Evolutionary conservation across 495 filamentous ascomycete genomes (phyloP).

Genomic region (Delitschia confertaspora): DNA sequence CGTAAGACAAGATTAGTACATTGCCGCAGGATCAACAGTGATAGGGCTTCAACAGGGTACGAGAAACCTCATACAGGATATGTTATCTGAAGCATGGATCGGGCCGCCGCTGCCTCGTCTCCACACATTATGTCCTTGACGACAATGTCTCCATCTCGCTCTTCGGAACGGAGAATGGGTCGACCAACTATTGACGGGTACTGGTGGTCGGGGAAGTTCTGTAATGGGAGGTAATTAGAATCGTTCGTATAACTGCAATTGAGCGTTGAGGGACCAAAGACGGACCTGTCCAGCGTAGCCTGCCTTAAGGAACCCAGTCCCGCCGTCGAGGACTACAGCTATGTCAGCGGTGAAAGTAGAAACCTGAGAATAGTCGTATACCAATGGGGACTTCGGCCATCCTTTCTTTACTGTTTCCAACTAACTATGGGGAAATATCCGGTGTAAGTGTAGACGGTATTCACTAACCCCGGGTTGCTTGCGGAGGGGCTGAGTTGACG

Average conservation of each 20-base stretch:
- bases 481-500: conserved; percentile 33
- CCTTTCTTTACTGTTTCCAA: conserved; percentile 19
- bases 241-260: background rate
- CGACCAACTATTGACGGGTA: conserved; percentile 97
- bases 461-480: conserved; percentile 3
- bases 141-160: conserved; percentile 61
- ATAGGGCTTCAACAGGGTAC: conserved; percentile 16
- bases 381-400: conserved; percentile 71
- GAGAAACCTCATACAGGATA: conserved; percentile 59
- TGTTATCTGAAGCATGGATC: conserved; percentile 93
- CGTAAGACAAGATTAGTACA: conserved; percentile 21
- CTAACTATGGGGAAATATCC: background rate
- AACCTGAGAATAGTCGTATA: conserved; percentile 37
- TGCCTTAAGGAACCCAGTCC: conserved; percentile 98
- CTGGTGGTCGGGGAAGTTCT: conserved; percentile 98
- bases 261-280: conserved; percentile 4
- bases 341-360: conserved; percentile 28
- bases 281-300: conserved; percentile 84
- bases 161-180: conserved; percentile 93
- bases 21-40: background rate
- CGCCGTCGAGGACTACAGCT: conserved; percentile 88
- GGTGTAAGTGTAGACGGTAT: conserved; percentile 4
- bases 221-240: conserved; percentile 1
- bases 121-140: conserved; percentile 99
- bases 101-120: conserved; percentile 90